These are phyloP conservation scores for Hypseocharis bilobata DNA, from an alignment of 441 rosid genomes.

Conservation along the genomic window DNA sequence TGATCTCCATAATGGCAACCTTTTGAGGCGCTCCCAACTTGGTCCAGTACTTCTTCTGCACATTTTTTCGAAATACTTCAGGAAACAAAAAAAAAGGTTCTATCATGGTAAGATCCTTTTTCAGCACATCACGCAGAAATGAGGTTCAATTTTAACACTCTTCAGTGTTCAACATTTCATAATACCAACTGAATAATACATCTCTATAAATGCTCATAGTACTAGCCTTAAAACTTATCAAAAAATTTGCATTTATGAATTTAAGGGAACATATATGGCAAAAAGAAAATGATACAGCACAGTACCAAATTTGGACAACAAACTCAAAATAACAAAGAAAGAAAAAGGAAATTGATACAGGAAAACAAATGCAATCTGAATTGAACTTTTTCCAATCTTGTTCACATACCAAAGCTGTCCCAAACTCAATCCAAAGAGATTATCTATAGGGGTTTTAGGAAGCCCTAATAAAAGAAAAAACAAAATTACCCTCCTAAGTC, in stretches of 20 bases:
- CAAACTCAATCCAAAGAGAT: too few relatives aligned
- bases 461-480: too few relatives aligned
- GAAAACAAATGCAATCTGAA: too few relatives aligned
- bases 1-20: conserved; percentile 78
- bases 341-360: too few relatives aligned
- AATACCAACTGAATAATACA: not conserved
- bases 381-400: too few relatives aligned
- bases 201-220: not conserved
- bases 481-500: too few relatives aligned
- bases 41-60: conserved; percentile 89
- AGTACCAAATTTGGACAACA: too few relatives aligned
- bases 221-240: not conserved
- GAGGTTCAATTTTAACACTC: not conserved
- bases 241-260: not conserved
- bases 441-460: too few relatives aligned
- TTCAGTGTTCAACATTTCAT: not conserved
- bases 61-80: conserved; percentile 6
- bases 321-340: too few relatives aligned
- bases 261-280: not conserved
- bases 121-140: not conserved
- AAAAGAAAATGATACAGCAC: too few relatives aligned
- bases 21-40: conserved; percentile 73
- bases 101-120: not conserved
- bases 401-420: too few relatives aligned
- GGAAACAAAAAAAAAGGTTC: conserved; percentile 4